Evolutionary conservation across 805 yeast genomes (phyloP).

Genomic region (Kodamaea laetipori): DNA sequence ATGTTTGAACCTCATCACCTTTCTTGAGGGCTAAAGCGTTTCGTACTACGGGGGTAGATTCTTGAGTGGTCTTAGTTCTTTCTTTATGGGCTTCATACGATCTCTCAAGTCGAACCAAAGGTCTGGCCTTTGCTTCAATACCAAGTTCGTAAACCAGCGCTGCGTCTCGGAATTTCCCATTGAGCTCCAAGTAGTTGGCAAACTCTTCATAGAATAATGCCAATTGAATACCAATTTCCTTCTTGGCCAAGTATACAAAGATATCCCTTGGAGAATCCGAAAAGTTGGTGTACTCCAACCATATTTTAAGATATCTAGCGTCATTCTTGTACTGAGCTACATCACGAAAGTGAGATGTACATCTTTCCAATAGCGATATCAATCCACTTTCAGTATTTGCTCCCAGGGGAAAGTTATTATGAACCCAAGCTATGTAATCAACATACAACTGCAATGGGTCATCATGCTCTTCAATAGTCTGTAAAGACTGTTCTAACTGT

Average conservation of each 20-base stretch:
- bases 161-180: slow-evolving; percentile 55
- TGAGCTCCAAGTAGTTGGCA: slow-evolving; percentile 60
- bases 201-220: slow-evolving; percentile 80
- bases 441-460: slow-evolving; percentile 80
- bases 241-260: slow-evolving; percentile 68
- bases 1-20: slow-evolving; percentile 25
- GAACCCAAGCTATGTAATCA: slow-evolving; percentile 77
- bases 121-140: slow-evolving; percentile 63
- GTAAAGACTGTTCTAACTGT: slow-evolving; percentile 52
- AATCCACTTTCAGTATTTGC: slow-evolving; percentile 64
- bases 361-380: slow-evolving; percentile 63
- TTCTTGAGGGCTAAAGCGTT: slow-evolving; percentile 36
- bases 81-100: slow-evolving; percentile 46
- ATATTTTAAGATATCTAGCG: slow-evolving; percentile 72
- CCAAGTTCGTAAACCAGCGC: slow-evolving; percentile 61
- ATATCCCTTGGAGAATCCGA: slow-evolving; percentile 71
- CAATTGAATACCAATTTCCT: slow-evolving; percentile 66
- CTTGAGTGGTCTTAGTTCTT: slow-evolving; percentile 31
- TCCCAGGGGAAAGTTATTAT: slow-evolving; percentile 62
- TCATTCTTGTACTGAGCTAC: slow-evolving; percentile 74
- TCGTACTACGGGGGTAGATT: slow-evolving; percentile 27
- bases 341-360: slow-evolving; percentile 69
- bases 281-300: slow-evolving; percentile 76
- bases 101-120: slow-evolving; percentile 41
- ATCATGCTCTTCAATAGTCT: slow-evolving; percentile 61